A percentile compares a stretch with the other conserved stretches of the same genome.
Evolutionary conservation across 352 stramenopile genomes (phyloP).

Genomic region (Elongisporangium prolatum): DNA sequence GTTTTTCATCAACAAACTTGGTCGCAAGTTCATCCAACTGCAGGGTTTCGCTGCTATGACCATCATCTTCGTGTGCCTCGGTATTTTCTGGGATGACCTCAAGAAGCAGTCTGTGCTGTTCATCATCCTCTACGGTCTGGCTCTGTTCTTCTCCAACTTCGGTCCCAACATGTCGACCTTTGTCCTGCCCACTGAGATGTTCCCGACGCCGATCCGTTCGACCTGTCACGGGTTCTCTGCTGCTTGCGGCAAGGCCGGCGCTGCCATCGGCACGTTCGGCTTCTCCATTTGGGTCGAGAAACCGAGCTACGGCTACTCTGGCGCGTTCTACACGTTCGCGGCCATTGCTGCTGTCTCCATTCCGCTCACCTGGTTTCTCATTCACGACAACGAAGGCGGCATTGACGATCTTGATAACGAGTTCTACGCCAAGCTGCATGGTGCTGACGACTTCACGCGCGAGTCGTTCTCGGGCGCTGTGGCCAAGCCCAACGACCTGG

Average conservation of each 20-base stretch:
- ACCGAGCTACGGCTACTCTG: slow-evolving; percentile 46
- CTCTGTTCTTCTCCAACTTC: slow-evolving; percentile 86
- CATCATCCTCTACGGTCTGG: slow-evolving; percentile 66
- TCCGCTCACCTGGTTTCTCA: slow-evolving; percentile 54
- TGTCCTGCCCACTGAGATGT: slow-evolving; percentile 87
- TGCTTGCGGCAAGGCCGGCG: slow-evolving; percentile 81
- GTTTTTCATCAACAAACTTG: slow-evolving; percentile 65
- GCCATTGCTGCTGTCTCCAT: slow-evolving; percentile 49
- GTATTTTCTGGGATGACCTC: slow-evolving; percentile 57
- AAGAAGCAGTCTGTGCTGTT: slow-evolving; percentile 50
- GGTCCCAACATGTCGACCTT: slow-evolving; percentile 86
- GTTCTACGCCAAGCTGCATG: slow-evolving; percentile 39
- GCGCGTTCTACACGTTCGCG: slow-evolving; percentile 58
- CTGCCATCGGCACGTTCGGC: slow-evolving; percentile 59
- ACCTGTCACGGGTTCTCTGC: slow-evolving; percentile 88
- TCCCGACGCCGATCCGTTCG: slow-evolving; percentile 78
- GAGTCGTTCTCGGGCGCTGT: slow-evolving; percentile 20
- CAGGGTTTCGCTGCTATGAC: slow-evolving; percentile 70
- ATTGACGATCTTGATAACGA: slow-evolving; percentile 54
- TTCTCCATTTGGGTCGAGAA: slow-evolving; percentile 66
- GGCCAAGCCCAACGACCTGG: slow-evolving; percentile 21
- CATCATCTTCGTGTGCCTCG: slow-evolving; percentile 54
- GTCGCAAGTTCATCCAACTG: slow-evolving; percentile 68
- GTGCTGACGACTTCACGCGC: slow-evolving; percentile 29
- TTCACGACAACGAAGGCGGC: slow-evolving; percentile 56